Evolutionary conservation across 257 asterid species (phyloP).

Genomic region (Cinchona pubescens): DNA sequence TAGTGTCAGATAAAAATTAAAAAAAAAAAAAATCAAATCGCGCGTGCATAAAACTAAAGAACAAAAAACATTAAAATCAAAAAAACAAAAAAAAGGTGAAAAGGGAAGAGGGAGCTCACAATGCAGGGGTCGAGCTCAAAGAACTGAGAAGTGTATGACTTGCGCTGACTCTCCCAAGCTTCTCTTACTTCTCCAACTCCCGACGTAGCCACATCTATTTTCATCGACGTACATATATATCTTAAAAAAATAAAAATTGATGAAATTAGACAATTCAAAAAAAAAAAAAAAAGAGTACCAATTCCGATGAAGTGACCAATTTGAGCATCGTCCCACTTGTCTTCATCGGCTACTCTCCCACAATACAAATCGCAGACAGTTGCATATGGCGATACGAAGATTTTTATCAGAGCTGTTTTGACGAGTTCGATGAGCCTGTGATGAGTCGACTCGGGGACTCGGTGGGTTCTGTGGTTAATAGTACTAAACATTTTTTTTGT

Average conservation of each 20-base stretch:
- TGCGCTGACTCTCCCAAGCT: conserved; percentile 93
- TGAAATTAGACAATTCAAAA: background rate
- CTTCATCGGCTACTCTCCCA: conserved; percentile 77
- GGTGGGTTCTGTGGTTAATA: too few relatives aligned
- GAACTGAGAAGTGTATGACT: conserved; percentile 84
- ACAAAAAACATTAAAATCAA: background rate
- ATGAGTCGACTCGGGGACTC: conserved; percentile 59
- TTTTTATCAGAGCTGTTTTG: conserved; percentile 72
- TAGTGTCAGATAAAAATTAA: too few relatives aligned
- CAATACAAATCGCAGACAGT: conserved; percentile 76
- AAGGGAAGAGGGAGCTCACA: conserved; percentile 50
- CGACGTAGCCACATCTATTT: conserved; percentile 64
- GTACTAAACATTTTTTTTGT: too few relatives aligned
- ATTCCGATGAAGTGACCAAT: conserved; percentile 95
- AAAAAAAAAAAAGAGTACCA: conserved; percentile 38
- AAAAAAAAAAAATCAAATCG: too few relatives aligned
- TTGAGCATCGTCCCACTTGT: conserved; percentile 89
- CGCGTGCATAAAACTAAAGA: too few relatives aligned
- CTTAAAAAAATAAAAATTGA: too few relatives aligned
- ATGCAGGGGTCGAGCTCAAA: conserved; percentile 81
- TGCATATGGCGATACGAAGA: conserved; percentile 90
- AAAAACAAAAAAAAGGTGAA: too few relatives aligned
- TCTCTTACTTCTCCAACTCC: conserved; percentile 76
- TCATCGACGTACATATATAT: background rate
- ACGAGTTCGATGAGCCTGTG: conserved; percentile 73